Evolutionary conservation across 2,329 filamentous ascomycete species (phyloP).

Genomic region (Xylariaceae sp.): DNA sequence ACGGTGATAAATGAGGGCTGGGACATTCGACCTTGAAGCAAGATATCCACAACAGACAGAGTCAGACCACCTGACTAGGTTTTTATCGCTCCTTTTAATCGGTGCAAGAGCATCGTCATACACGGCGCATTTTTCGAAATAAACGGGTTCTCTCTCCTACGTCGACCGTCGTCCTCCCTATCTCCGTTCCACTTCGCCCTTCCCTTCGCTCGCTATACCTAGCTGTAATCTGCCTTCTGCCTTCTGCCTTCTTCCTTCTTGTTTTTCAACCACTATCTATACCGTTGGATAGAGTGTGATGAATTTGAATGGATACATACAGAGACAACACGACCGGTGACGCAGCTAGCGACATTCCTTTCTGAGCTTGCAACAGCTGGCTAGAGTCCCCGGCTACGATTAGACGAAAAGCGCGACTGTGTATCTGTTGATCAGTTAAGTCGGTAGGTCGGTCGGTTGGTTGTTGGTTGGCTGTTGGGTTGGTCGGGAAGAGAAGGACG

Average conservation of each 20-base stretch:
- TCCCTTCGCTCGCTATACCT: background rate
- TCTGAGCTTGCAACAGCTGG: background rate
- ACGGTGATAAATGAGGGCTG: background rate
- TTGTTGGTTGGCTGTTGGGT: background rate
- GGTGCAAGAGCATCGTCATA: too few species aligned
- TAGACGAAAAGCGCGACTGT: background rate
- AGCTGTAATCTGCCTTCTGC: background rate
- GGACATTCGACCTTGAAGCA: background rate
- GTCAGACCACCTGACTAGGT: too few species aligned
- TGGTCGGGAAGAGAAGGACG: background rate
- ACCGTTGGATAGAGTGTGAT: background rate
- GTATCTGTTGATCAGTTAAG: background rate
- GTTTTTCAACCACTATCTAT: background rate
- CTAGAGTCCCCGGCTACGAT: background rate
- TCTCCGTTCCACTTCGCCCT: background rate
- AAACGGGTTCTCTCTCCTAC: too few species aligned
- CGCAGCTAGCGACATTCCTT: background rate
- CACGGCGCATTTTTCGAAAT: too few species aligned
- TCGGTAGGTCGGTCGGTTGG: background rate
- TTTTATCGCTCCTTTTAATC: too few species aligned
- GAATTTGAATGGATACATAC: background rate
- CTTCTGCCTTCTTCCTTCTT: background rate
- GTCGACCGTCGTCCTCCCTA: too few species aligned
- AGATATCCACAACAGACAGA: too few species aligned
- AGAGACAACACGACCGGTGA: background rate